phyloP scores from a whole-genome alignment of 2,329 filamentous ascomycete species.

The Monosporascus sp. region DNA sequence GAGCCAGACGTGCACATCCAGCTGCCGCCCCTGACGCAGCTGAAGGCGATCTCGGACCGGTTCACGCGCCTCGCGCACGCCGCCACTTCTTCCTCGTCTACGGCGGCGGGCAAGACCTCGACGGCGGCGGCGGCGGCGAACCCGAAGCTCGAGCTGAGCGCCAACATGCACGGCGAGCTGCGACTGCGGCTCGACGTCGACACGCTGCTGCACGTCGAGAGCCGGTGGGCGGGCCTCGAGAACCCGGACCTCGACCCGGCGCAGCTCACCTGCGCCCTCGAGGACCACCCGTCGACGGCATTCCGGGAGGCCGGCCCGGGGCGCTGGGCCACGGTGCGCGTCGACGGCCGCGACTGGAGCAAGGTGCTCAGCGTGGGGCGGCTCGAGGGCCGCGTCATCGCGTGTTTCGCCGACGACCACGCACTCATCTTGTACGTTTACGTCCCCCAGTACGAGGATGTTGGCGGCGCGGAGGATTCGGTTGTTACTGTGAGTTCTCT shows the following conservation, averaged over 20 bases:
- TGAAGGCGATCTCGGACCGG: conserved; percentile 91
- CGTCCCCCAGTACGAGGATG: conserved; percentile 65
- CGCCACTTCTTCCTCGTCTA: conserved; percentile 15
- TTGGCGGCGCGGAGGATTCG: conserved; percentile 56
- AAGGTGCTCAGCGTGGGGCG: conserved; percentile 88
- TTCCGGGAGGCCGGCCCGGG: conserved; percentile 74
- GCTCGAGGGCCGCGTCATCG: conserved; percentile 85
- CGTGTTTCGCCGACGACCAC: conserved; percentile 78
- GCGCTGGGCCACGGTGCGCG: conserved; percentile 81
- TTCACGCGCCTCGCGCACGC: conserved; percentile 78
- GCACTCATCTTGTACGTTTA: conserved; percentile 82
- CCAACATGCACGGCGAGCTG: conserved; percentile 90
- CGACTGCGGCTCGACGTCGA: conserved; percentile 78
- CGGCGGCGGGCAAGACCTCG: conserved; percentile 23
- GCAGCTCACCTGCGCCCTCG: conserved; percentile 66
- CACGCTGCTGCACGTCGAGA: conserved; percentile 76
- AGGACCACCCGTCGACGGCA: conserved; percentile 74
- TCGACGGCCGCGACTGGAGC: conserved; percentile 93
- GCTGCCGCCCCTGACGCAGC: conserved; percentile 76
- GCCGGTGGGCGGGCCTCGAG: conserved; percentile 76
- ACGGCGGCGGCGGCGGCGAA: conserved; percentile 20
- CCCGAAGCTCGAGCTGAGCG: conserved; percentile 77
- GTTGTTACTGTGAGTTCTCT: conserved; percentile 63
- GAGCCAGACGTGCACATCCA: conserved; percentile 94
- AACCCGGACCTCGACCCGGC: conserved; percentile 83